Evolutionary conservation across 129 eudicot species (phyloP).

Genomic region (Flaveria bidentis): DNA sequence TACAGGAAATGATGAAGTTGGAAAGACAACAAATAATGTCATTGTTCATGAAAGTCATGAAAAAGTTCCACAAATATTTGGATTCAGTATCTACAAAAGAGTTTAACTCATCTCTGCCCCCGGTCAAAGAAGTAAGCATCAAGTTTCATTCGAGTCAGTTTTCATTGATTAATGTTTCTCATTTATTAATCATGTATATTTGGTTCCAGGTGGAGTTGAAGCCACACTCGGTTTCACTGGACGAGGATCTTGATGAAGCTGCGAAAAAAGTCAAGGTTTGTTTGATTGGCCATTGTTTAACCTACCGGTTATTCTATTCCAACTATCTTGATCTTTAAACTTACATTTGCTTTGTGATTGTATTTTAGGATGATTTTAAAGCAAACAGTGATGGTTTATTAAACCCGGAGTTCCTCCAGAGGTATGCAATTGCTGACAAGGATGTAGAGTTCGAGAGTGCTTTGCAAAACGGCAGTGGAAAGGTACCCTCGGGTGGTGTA

Average conservation of each 20-base stretch:
- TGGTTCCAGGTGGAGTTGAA: slow-evolving; percentile 51
- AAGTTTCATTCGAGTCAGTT: neutral
- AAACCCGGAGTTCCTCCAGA: slow-evolving; percentile 67
- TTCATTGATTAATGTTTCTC: neutral
- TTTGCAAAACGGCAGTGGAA: slow-evolving; percentile 61
- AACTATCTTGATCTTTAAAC: neutral
- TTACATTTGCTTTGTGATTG: slow-evolving; percentile 6
- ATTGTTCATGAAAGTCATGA: slow-evolving; percentile 71
- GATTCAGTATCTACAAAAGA: slow-evolving; percentile 51
- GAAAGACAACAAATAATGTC: slow-evolving; percentile 74
- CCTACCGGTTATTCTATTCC: neutral
- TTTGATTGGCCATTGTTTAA: neutral
- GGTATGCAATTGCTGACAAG: slow-evolving; percentile 68
- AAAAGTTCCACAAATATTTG: slow-evolving; percentile 67
- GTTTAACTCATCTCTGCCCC: slow-evolving; percentile 58
- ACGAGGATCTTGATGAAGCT: slow-evolving; percentile 81
- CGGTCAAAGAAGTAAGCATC: slow-evolving; percentile 60
- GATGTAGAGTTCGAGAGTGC: slow-evolving; percentile 82
- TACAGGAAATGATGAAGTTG: slow-evolving; percentile 72
- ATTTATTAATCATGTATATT: neutral
- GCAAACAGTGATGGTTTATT: slow-evolving; percentile 54
- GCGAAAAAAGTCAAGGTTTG: slow-evolving; percentile 86
- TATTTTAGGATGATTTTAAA: slow-evolving; percentile 60
- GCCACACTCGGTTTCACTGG: slow-evolving; percentile 71
- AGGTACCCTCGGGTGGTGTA: slow-evolving; percentile 56